phyloP scores from a whole-genome alignment of 1,284 basidiomycete species.

The Malassezia cuniculi region DNA sequence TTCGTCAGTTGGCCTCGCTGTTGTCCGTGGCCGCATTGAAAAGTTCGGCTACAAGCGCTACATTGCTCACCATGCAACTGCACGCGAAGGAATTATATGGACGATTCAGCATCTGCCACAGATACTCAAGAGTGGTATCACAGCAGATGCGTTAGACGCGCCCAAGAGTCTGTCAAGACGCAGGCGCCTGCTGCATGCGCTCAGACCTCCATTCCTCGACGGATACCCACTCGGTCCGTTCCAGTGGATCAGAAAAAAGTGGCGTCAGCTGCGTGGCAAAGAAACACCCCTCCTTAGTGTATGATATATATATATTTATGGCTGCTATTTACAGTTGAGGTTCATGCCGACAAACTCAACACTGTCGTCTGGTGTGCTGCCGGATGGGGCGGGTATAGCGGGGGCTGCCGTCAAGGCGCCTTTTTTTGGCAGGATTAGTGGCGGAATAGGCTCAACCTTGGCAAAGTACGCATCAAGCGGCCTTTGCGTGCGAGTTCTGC shows the following conservation, averaged over 20 bases:
- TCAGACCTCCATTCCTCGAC: constrained; percentile 41
- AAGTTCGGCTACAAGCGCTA: constrained; percentile 42
- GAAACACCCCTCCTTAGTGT: no score
- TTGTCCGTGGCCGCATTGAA: constrained; percentile 36
- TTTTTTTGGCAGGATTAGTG: no score
- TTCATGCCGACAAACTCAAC: no score
- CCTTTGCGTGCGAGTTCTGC: no score
- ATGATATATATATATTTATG: no score
- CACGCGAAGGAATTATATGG: constrained; percentile 31
- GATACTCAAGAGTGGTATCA: neutral
- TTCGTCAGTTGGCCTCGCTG: constrained; percentile 26
- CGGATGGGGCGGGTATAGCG: no score
- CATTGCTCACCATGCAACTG: constrained; percentile 36
- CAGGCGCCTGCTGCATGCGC: constrained; percentile 29
- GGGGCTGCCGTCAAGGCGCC: no score
- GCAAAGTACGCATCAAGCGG: no score
- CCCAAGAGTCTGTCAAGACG: constrained; percentile 20
- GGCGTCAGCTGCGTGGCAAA: constrained; percentile 7
- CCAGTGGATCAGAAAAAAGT: constrained; percentile 29
- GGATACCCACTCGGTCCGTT: constrained; percentile 32
- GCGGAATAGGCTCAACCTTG: no score
- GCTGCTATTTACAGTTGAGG: no score
- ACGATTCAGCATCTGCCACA: constrained; percentile 12
- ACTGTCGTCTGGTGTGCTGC: no score
- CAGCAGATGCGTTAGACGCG: constrained; percentile 14